Conservation (phyloP, 2,329 filamentous ascomycete genomes). For the Pezicula radicicola region DNA sequence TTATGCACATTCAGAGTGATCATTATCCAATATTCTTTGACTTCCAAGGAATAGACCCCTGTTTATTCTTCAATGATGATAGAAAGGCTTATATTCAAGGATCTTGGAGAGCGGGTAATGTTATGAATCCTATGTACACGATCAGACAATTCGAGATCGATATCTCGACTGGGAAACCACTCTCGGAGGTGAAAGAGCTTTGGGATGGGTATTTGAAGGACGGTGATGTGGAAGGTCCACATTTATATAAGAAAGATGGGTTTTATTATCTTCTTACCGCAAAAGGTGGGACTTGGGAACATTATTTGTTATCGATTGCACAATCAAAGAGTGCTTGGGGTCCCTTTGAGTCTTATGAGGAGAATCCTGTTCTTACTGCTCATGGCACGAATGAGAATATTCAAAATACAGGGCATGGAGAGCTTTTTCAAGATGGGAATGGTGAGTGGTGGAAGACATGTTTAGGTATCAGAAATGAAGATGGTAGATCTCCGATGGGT, state of each 20-base stretch:
- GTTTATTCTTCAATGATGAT: slow-evolving; percentile 44
- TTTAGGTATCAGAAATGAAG: slow-evolving; percentile 12
- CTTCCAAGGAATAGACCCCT: slow-evolving; percentile 41
- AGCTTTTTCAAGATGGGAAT: slow-evolving; percentile 39
- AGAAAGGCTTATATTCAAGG: slow-evolving; percentile 32
- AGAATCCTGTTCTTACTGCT: slow-evolving; percentile 44
- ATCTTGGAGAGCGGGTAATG: slow-evolving; percentile 6
- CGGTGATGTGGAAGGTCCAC: slow-evolving; percentile 34
- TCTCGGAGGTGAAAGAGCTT: slow-evolving; percentile 21
- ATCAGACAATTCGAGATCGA: slow-evolving; percentile 18
- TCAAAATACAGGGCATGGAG: slow-evolving; percentile 41
- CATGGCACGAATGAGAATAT: slow-evolving; percentile 35
- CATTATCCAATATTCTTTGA: slow-evolving; percentile 31
- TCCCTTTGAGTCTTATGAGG: slow-evolving; percentile 37
- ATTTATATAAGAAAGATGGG: slow-evolving; percentile 42
- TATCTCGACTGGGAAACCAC: slow-evolving; percentile 13
- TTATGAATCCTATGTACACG: slow-evolving; percentile 6
- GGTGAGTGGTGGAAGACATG: slow-evolving; percentile 14
- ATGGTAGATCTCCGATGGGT: slow-evolving; percentile 26
- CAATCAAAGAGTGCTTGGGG: slow-evolving; percentile 36
- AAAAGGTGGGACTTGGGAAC: slow-evolving; percentile 42
- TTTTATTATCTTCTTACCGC: slow-evolving; percentile 49
- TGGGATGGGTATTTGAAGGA: slow-evolving; percentile 27
- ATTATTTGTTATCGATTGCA: slow-evolving; percentile 41
- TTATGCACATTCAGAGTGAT: no score